Conservation (phyloP, 108 stramenopile genomes). For the Cyclostephanos tholiformis region DNA sequence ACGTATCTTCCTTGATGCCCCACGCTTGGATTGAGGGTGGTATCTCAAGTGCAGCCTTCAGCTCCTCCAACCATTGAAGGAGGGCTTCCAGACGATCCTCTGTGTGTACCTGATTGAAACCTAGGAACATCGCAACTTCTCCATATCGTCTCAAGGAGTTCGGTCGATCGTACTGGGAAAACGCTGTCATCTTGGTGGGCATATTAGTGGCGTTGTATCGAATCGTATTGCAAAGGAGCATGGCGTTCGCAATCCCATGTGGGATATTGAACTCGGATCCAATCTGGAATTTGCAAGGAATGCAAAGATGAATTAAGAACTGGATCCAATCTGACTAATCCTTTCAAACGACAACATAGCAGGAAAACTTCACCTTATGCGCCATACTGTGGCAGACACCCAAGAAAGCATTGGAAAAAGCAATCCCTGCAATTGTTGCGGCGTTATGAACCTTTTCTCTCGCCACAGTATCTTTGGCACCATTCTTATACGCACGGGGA, state of each 20-base stretch:
- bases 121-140: constrained; percentile 34
- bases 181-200: constrained; percentile 42
- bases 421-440: constrained; percentile 48
- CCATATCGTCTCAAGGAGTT: constrained; percentile 37
- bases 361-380: constrained; percentile 44
- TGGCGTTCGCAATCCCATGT: not conserved
- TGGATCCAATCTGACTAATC: no score
- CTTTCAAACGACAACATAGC: constrained; percentile 15
- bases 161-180: constrained; percentile 36
- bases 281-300: not conserved
- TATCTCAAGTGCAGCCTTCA: constrained; percentile 35
- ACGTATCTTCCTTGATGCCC: constrained; percentile 30
- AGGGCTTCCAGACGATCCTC: constrained; percentile 22
- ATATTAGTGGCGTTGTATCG: constrained; percentile 32
- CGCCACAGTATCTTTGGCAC: constrained; percentile 14
- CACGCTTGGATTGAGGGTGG: constrained; percentile 38
- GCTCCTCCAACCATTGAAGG: constrained; percentile 29
- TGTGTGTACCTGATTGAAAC: constrained; percentile 22
- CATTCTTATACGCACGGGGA: constrained; percentile 30
- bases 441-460: constrained; percentile 32
- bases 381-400: constrained; percentile 48
- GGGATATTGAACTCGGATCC: not conserved
- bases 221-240: constrained; percentile 33
- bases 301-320: no score
- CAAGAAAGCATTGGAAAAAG: constrained; percentile 49